A percentile compares a stretch with the other conserved stretches of the same genome.
Conservation (phyloP, 305 asterid genomes). For the Euphrasia arctica region DNA sequence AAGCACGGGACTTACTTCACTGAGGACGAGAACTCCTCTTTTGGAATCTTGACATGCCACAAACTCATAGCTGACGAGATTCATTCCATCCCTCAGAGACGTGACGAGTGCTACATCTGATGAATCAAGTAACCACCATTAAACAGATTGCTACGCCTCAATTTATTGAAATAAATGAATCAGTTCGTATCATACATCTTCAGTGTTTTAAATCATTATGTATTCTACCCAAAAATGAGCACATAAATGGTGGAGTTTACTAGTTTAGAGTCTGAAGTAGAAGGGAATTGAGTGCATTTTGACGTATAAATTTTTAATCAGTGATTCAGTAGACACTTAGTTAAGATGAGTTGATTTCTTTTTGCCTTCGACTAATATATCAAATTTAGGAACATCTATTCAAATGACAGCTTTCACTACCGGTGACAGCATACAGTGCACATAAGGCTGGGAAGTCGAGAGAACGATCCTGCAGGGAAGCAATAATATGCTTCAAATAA, state of each 20-base stretch:
- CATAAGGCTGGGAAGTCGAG: constrained; percentile 72
- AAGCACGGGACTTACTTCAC: constrained; percentile 52
- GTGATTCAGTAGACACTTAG: too few species aligned
- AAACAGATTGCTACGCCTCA: neutral
- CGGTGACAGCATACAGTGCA: constrained; percentile 80
- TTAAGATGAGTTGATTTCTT: too few species aligned
- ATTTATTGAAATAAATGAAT: neutral
- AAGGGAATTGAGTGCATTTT: too few species aligned
- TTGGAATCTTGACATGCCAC: constrained; percentile 92
- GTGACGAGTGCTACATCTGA: neutral
- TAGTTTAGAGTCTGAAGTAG: too few species aligned
- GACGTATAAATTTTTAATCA: too few species aligned
- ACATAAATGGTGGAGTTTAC: neutral
- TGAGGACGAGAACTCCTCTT: constrained; percentile 91
- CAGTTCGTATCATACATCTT: neutral
- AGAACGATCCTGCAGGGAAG: constrained; percentile 66
- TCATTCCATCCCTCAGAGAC: constrained; percentile 89
- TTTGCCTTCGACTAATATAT: too few species aligned
- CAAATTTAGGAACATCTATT: neutral
- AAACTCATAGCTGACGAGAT: constrained; percentile 95
- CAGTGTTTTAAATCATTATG: too few species aligned
- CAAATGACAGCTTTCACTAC: constrained; percentile 30
- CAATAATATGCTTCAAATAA: constrained; percentile 20
- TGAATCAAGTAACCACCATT: neutral
- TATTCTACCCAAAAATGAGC: neutral